Conservation (phyloP, 768 basidiomycete genomes). For the Candolleomyces eurysporus region DNA sequence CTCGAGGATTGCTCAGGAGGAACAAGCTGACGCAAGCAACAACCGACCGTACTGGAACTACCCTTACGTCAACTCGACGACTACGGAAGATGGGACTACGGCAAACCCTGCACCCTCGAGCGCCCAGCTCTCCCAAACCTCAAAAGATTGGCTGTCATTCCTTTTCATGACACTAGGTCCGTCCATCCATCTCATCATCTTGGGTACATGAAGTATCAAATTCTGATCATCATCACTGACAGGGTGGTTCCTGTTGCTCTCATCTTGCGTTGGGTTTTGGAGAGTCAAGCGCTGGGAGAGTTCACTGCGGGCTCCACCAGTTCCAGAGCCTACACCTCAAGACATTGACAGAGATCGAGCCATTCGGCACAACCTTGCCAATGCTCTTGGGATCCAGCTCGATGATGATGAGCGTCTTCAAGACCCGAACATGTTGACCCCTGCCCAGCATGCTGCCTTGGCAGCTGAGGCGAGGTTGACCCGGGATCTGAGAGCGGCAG, state of each 20-base stretch:
- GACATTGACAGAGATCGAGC: constrained; percentile 51
- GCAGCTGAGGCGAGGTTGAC: constrained; percentile 42
- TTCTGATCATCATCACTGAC: constrained; percentile 4
- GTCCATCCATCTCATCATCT: constrained; percentile 12
- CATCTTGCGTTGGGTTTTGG: constrained; percentile 79
- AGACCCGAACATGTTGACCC: neutral
- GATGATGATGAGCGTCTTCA: constrained; percentile 27
- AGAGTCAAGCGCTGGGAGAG: constrained; percentile 84
- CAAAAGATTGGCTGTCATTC: constrained; percentile 89
- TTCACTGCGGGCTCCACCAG: constrained; percentile 51
- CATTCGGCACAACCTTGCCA: constrained; percentile 50
- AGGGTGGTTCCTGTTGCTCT: constrained; percentile 92
- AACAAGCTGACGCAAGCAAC: constrained; percentile 15
- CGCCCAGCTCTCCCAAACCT: constrained; percentile 36
- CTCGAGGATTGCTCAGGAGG: constrained; percentile 41
- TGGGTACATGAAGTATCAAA: neutral
- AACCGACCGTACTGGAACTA: neutral
- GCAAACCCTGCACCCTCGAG: constrained; percentile 23
- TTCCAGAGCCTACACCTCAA: constrained; percentile 32
- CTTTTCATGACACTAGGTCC: constrained; percentile 85
- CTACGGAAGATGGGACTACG: constrained; percentile 13
- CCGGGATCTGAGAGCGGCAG: constrained; percentile 51
- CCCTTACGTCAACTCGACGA: neutral
- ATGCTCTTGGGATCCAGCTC: constrained; percentile 48
- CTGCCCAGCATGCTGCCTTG: neutral